Conservation (phyloP, 1,284 basidiomycete genomes). For the Boletus sp. region DNA sequence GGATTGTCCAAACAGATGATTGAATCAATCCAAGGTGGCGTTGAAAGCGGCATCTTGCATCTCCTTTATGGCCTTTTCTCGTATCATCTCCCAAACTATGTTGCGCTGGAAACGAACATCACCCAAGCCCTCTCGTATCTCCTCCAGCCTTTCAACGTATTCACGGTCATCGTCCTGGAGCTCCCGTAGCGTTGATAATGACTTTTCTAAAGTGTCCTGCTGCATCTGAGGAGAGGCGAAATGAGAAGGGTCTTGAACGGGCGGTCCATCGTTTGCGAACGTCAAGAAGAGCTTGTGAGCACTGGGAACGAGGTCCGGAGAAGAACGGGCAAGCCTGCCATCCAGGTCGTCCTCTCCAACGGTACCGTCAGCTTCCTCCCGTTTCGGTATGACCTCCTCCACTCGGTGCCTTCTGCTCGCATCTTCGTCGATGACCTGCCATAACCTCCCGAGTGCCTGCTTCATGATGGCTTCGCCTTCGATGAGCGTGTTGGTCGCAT, state of each 20-base stretch:
- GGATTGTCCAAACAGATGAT: neutral
- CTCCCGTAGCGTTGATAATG: slow-evolving; percentile 64
- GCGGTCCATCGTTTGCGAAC: slow-evolving; percentile 40
- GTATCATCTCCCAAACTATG: slow-evolving; percentile 68
- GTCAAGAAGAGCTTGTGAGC: slow-evolving; percentile 65
- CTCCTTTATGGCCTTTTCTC: slow-evolving; percentile 68
- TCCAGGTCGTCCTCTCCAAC: slow-evolving; percentile 48
- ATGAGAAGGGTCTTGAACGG: slow-evolving; percentile 54
- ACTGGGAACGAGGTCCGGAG: slow-evolving; percentile 60
- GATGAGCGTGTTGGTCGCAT: slow-evolving; percentile 72
- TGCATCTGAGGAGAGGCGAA: slow-evolving; percentile 62
- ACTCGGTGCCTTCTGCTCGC: slow-evolving; percentile 36
- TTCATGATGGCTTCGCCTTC: slow-evolving; percentile 71
- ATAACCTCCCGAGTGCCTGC: slow-evolving; percentile 68
- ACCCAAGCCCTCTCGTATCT: slow-evolving; percentile 73
- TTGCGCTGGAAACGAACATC: slow-evolving; percentile 65
- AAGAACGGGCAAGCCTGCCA: slow-evolving; percentile 49
- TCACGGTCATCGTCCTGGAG: slow-evolving; percentile 78
- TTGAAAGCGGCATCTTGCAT: slow-evolving; percentile 58
- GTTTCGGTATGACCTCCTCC: slow-evolving; percentile 55
- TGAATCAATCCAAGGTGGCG: slow-evolving; percentile 30
- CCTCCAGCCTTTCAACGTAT: slow-evolving; percentile 73
- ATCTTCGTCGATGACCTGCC: slow-evolving; percentile 75
- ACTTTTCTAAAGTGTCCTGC: slow-evolving; percentile 65
- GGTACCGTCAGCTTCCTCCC: slow-evolving; percentile 59